Evolutionary conservation across 129 eudicot species (phyloP), one percentile per base, ranked within the genome.

Genomic region (Calendula officinalis): DNA sequence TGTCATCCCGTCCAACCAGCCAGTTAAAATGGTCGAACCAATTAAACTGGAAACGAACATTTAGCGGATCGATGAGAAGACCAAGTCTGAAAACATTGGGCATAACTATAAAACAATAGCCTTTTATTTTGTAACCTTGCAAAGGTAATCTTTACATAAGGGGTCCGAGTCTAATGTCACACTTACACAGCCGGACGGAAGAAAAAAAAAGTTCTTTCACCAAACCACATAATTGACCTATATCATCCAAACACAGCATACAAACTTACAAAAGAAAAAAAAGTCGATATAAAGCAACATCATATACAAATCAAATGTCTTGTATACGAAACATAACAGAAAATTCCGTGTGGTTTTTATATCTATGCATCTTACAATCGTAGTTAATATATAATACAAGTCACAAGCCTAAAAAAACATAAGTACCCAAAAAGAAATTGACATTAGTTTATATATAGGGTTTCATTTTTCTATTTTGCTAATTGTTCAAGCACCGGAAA

Each of bases 401-500:
- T 55, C 37, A 44, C 14, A 12, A 44, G 56, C 52, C 27, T 48
- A 8, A 39, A 60, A 56, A 47, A 47, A 8, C 16, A 53, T 1
- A 38, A 60, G 42, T n/a, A 44, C 12, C 45, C 35, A 37, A 34
- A 32, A 52, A 13, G 2, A 42, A n/a, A 6, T 9, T 40, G 10
- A 51, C 27, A 61, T 51, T 4, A 33, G 41, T 12, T 10, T 54
- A 15, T n/a, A 32, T 54, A 15, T n/a, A 32, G 2, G 6, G 27
- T 16, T 4, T 12, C 16, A 3, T 37, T 35, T 35, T 73, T n/a
- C 66, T 78, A 89, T 70, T 89, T 85, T 9, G 97, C 90, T 76
- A 66, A 85, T 56, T 89, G 86, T 80, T 85, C 88, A 17, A 80
- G 80, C 49, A 81, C 60, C 5, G 95, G 88, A 62, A 77, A 75